Conservation (phyloP, 2,329 filamentous ascomycete species). For the Myriosclerotinia curreyana region DNA sequence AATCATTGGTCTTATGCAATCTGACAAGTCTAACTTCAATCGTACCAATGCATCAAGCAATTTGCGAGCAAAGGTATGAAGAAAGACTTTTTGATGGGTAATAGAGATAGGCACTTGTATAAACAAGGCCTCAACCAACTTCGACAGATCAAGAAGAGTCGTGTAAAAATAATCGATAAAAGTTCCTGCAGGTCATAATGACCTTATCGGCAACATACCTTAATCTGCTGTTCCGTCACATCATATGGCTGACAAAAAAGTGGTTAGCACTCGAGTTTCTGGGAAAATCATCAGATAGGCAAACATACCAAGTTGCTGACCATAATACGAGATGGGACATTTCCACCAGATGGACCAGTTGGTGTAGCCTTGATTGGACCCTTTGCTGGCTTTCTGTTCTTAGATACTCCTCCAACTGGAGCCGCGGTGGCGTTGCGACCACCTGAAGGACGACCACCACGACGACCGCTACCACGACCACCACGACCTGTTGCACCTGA, state of each 20-base stretch:
- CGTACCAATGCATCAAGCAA: conserved; percentile 39
- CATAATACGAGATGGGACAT: conserved; percentile 69
- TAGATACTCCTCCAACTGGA: conserved; percentile 85
- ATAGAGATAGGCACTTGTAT: conserved; percentile 27
- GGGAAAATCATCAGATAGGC: conserved; percentile 3
- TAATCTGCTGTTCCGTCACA: conserved; percentile 95
- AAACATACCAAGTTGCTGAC: conserved; percentile 92
- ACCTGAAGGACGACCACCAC: conserved; percentile 46
- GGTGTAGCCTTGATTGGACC: conserved; percentile 60
- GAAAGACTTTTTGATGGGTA: conserved; percentile 42
- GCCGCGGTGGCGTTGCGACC: conserved; percentile 48
- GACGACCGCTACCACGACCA: conserved; percentile 46
- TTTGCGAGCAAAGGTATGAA: conserved; percentile 36
- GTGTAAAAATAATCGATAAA: conserved; percentile 64
- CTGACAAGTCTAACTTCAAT: conserved; percentile 59
- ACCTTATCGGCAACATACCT: conserved; percentile 99
- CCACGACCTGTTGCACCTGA: conserved; percentile 28
- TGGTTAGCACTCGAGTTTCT: conserved; percentile 16
- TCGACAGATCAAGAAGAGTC: conserved; percentile 20
- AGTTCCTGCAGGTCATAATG: conserved; percentile 61
- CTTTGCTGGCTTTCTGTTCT: conserved; percentile 60
- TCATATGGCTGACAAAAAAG: conserved; percentile 70
- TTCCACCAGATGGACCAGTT: conserved; percentile 58
- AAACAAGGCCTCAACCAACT: conserved; percentile 15
- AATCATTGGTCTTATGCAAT: conserved; percentile 46